Evolutionary conservation across 495 filamentous ascomycete species (phyloP).

Genomic region (Hyaloscypha bicolor): DNA sequence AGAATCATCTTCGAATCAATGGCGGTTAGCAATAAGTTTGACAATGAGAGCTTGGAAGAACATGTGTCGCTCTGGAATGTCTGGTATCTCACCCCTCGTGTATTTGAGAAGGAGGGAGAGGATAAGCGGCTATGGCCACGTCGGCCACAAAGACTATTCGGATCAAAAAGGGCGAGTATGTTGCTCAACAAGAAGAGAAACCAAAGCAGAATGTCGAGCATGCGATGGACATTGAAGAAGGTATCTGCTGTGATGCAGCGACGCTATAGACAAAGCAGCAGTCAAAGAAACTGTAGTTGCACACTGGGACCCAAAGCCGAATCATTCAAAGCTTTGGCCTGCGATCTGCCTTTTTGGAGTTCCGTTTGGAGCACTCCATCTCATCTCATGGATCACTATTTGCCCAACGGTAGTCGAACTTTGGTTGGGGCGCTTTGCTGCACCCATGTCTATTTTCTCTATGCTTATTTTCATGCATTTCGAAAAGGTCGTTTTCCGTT

Average conservation of each 20-base stretch:
- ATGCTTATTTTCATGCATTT: conserved; percentile 42
- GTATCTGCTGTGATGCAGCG: too few relatives aligned
- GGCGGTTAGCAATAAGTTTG: conserved; percentile 34
- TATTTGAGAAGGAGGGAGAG: conserved; percentile 36
- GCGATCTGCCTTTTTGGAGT: conserved; percentile 33
- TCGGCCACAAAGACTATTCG: background rate
- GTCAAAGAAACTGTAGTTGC: too few relatives aligned
- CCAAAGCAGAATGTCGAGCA: too few relatives aligned
- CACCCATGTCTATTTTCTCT: conserved; percentile 31
- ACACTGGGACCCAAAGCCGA: conserved; percentile 7
- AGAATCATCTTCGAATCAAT: conserved; percentile 34
- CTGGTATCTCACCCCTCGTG: conserved; percentile 35
- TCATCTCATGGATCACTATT: conserved; percentile 34
- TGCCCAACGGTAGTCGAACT: conserved; percentile 30
- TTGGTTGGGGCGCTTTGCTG: conserved; percentile 40
- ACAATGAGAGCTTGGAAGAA: conserved; percentile 33
- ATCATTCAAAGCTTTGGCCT: conserved; percentile 36
- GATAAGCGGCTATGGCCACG: conserved; percentile 19
- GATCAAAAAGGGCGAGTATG: too few relatives aligned
- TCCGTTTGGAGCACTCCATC: conserved; percentile 37
- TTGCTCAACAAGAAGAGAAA: too few relatives aligned
- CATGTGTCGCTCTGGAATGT: conserved; percentile 33
- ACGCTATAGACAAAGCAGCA: too few relatives aligned
- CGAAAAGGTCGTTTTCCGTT: conserved; percentile 38
- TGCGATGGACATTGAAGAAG: too few relatives aligned